Evolutionary conservation across 2,329 filamentous ascomycete species (phyloP).

Genomic region (Plenodomus lindquistii): DNA sequence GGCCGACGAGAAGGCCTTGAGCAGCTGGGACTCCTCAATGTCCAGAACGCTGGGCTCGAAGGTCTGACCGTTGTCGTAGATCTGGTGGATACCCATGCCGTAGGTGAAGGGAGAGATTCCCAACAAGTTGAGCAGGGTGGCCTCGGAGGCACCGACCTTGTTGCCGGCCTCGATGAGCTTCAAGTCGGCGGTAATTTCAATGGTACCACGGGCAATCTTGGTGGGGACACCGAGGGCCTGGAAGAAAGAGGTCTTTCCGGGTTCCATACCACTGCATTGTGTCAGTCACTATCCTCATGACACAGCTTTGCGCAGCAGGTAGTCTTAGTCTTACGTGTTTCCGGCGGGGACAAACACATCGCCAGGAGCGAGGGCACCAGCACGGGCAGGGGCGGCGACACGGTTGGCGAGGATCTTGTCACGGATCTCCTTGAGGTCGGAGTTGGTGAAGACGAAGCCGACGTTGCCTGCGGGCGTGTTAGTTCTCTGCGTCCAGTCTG

Average conservation of each 20-base stretch:
- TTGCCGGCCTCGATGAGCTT: constrained; percentile 91
- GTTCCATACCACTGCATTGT: constrained; percentile 79
- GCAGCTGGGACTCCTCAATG: constrained; percentile 91
- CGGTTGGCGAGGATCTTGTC: constrained; percentile 96
- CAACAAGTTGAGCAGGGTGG: constrained; percentile 98
- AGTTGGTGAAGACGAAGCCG: constrained; percentile 98
- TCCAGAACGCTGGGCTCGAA: constrained; percentile 87
- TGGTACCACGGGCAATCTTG: constrained; percentile 99
- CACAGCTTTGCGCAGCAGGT: neutral
- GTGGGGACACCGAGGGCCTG: constrained; percentile 99
- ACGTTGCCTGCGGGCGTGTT: constrained; percentile 69
- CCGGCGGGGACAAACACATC: constrained; percentile 96
- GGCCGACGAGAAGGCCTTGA: constrained; percentile 77
- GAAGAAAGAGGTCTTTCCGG: constrained; percentile 99
- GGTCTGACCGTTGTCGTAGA: constrained; percentile 96
- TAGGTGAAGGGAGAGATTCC: constrained; percentile 86
- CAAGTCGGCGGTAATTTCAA: constrained; percentile 97
- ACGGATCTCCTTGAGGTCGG: constrained; percentile 87
- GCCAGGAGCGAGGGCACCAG: constrained; percentile 88
- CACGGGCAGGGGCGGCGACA: constrained; percentile 96
- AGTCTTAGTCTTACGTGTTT: constrained; percentile 68
- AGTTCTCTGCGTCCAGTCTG: constrained; percentile 21
- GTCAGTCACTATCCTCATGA: constrained; percentile 20
- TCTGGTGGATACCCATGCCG: constrained; percentile 93
- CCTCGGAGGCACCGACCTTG: constrained; percentile 99